A percentile compares a stretch with the other conserved stretches of the same genome.
These are phyloP conservation scores for Knufia fluminis DNA, from an alignment of 2,329 filamentous ascomycete genomes.

Conservation along the genomic window DNA sequence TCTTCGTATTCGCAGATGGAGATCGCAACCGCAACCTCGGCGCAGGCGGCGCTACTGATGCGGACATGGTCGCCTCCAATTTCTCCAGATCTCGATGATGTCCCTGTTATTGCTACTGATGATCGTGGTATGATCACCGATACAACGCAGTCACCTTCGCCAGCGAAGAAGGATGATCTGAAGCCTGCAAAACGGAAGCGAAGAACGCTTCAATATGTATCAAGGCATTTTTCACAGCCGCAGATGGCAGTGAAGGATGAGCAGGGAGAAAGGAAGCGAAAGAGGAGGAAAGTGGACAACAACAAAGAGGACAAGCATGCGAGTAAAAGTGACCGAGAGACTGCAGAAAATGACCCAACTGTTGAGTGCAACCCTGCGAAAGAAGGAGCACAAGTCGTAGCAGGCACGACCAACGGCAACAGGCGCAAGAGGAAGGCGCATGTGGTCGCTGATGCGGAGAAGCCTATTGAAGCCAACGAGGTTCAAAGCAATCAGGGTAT, in stretches of 20 bases:
- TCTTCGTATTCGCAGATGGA: background rate
- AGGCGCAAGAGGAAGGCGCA: background rate
- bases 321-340: background rate
- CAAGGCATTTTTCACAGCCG: slow-evolving; percentile 17
- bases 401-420: background rate
- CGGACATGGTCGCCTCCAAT: background rate
- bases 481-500: background rate
- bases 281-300: slow-evolving; percentile 4
- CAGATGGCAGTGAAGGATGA: slow-evolving; percentile 5
- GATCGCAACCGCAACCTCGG: background rate
- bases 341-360: background rate
- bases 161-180: slow-evolving; percentile 4
- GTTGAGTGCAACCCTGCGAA: background rate
- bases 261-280: slow-evolving; percentile 1
- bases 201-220: slow-evolving; percentile 18
- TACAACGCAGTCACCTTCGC: slow-evolving; percentile 10
- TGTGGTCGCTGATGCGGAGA: background rate
- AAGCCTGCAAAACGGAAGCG: slow-evolving; percentile 8
- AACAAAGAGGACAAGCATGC: background rate
- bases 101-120: background rate
- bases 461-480: background rate
- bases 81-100: background rate
- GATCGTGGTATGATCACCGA: slow-evolving; percentile 5
- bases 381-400: background rate
- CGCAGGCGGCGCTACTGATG: background rate